phyloP scores from a whole-genome alignment of 2,329 filamentous ascomycete genomes.

The Juglanconis oblonga region DNA sequence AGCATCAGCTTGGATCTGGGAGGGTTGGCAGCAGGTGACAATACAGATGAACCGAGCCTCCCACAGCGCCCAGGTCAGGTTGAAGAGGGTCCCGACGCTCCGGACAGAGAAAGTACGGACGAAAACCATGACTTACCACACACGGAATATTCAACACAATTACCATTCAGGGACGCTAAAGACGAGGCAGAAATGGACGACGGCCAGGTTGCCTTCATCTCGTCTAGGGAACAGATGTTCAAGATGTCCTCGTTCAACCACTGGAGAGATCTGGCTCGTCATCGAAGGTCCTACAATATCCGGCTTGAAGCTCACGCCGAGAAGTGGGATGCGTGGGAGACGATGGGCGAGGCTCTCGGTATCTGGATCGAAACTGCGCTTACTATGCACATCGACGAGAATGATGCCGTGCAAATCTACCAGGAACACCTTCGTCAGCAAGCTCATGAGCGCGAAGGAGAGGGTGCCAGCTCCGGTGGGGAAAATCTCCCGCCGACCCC shows the following conservation, averaged over 20 bases:
- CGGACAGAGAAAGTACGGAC: not conserved
- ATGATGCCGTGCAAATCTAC: slow-evolving; percentile 16
- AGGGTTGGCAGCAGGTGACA: not conserved
- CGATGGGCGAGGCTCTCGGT: slow-evolving; percentile 28
- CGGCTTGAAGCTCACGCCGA: slow-evolving; percentile 14
- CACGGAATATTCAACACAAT: slow-evolving; percentile 10
- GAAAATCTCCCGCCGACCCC: not conserved
- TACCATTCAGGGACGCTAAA: slow-evolving; percentile 9
- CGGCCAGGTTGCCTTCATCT: slow-evolving; percentile 14
- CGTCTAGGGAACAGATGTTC: slow-evolving; percentile 17
- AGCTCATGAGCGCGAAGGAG: slow-evolving; percentile 6
- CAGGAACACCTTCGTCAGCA: slow-evolving; percentile 16
- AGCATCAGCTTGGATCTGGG: slow-evolving; percentile 8
- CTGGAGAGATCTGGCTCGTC: slow-evolving; percentile 10
- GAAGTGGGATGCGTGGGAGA: slow-evolving; percentile 17
- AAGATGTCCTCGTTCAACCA: slow-evolving; percentile 19
- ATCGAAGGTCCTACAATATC: slow-evolving; percentile 10
- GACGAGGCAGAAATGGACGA: slow-evolving; percentile 10
- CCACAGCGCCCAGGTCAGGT: slow-evolving; percentile 6
- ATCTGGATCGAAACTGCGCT: slow-evolving; percentile 38
- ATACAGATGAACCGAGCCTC: slow-evolving; percentile 5
- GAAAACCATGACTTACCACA: slow-evolving; percentile 17
- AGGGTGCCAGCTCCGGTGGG: not conserved
- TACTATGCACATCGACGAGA: slow-evolving; percentile 17
- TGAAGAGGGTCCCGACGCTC: not conserved